Percentiles rank a stretch among this genome's conserved stretches.
phyloP scores from a whole-genome alignment of 2,329 filamentous ascomycete species.

The Paraconiothyrium brasiliense region DNA sequence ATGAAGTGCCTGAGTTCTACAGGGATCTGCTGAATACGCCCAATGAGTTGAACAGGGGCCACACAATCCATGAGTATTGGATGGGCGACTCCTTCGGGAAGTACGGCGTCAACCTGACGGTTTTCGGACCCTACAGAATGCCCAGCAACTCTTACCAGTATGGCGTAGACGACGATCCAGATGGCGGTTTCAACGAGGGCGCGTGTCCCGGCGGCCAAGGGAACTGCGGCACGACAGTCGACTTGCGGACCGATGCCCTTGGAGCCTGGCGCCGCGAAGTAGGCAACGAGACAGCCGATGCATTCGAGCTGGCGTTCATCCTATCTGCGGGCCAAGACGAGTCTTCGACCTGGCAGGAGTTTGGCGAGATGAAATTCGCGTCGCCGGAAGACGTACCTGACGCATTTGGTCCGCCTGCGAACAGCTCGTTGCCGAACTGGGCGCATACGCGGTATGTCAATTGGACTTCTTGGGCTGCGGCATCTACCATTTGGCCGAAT shows the following conservation, averaged over 20 bases:
- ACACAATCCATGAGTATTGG: conserved; percentile 67
- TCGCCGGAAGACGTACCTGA: conserved; percentile 59
- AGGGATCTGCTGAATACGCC: conserved; percentile 62
- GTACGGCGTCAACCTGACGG: conserved; percentile 63
- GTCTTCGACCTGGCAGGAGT: conserved; percentile 66
- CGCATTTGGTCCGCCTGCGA: conserved; percentile 60
- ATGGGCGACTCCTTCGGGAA: conserved; percentile 65
- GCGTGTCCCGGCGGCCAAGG: conserved; percentile 56
- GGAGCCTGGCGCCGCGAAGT: conserved; percentile 62
- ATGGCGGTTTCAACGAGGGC: conserved; percentile 57
- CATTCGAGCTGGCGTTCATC: conserved; percentile 64
- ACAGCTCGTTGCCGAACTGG: conserved; percentile 55
- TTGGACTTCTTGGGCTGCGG: conserved; percentile 64
- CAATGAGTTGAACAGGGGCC: conserved; percentile 59
- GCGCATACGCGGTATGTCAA: conserved; percentile 62
- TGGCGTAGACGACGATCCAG: conserved; percentile 55
- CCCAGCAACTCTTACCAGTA: conserved; percentile 61
- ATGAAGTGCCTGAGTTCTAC: conserved; percentile 62
- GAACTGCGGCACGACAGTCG: conserved; percentile 52
- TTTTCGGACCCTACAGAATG: conserved; percentile 63
- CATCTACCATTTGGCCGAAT: conserved; percentile 63
- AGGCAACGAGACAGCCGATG: conserved; percentile 58
- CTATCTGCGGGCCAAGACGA: conserved; percentile 65
- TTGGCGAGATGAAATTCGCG: conserved; percentile 64
- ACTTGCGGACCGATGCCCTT: conserved; percentile 61